A percentile compares a stretch with the other conserved stretches of the same genome.
phyloP scores from a whole-genome alignment of 2,329 filamentous ascomycete genomes.

The Fusarium staphyleae region DNA sequence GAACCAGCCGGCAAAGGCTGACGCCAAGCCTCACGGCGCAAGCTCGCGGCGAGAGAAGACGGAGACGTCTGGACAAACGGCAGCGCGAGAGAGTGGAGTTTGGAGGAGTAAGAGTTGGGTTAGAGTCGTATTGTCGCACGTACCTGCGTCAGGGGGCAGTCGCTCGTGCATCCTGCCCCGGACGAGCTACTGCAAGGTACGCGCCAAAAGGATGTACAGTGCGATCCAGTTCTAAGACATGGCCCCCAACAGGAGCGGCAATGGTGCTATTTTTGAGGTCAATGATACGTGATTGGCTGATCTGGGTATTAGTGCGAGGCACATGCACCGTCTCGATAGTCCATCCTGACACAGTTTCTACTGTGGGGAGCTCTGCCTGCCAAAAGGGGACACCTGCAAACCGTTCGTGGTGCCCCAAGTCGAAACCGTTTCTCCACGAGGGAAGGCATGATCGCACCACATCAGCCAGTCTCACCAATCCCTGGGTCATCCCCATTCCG shows the following conservation, averaged over 20 bases:
- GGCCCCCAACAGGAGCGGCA: constrained; percentile 34
- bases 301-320: not conserved
- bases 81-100: constrained; percentile 24
- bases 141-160: constrained; percentile 31
- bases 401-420: constrained; percentile 27
- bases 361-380: constrained; percentile 14
- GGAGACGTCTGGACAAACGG: constrained; percentile 21
- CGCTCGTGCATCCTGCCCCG: constrained; percentile 8
- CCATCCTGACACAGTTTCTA: not conserved
- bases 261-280: constrained; percentile 19
- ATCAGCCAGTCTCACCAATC: constrained; percentile 13
- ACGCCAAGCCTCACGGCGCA: constrained; percentile 33
- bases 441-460: constrained; percentile 27
- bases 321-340: not conserved
- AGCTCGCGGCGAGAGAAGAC: constrained; percentile 38
- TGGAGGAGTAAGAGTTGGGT: constrained; percentile 28
- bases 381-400: constrained; percentile 31
- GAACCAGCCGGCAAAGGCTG: constrained; percentile 15
- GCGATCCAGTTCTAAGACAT: constrained; percentile 7
- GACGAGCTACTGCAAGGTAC: constrained; percentile 41
- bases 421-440: constrained; percentile 19
- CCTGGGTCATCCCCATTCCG: constrained; percentile 8
- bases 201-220: constrained; percentile 23
- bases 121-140: constrained; percentile 31
- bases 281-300: constrained; percentile 20